A percentile compares a stretch with the other conserved stretches of the same genome.
Conservation (phyloP, 148 eudicot species). For the Rhododendron ferrugineum region DNA sequence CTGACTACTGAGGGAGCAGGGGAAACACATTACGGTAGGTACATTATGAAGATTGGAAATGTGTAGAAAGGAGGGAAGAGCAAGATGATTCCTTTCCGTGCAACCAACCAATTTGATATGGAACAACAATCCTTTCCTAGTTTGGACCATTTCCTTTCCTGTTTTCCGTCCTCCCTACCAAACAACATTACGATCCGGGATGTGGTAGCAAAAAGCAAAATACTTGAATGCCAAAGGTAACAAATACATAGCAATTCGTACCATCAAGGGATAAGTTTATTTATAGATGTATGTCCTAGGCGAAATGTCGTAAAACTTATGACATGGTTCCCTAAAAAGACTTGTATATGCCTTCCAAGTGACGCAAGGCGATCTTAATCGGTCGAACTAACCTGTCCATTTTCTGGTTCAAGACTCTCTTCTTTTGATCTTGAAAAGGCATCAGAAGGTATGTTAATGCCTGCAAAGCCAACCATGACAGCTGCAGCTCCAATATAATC, state of each 20-base stretch:
- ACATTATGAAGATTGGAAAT: no score
- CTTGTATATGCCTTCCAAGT: background rate
- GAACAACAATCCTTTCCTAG: background rate
- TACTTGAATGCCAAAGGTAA: background rate
- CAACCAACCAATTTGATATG: background rate
- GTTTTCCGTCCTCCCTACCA: background rate
- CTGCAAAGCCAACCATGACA: constrained; percentile 80
- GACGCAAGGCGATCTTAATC: constrained; percentile 18
- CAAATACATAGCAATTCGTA: background rate
- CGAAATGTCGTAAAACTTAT: background rate
- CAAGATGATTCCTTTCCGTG: background rate
- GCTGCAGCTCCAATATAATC: constrained; percentile 84
- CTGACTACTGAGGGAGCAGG: background rate
- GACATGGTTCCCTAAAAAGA: background rate
- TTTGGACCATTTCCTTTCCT: background rate
- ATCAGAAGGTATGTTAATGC: constrained; percentile 77
- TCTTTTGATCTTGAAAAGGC: constrained; percentile 36
- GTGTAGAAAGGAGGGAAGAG: background rate
- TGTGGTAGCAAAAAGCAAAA: background rate
- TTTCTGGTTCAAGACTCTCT: constrained; percentile 35
- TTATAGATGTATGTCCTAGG: background rate
- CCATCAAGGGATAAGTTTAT: background rate
- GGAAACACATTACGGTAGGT: background rate
- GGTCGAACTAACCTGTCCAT: constrained; percentile 8
- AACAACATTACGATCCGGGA: background rate